These are phyloP conservation scores for Colletotrichum salicis DNA, from an alignment of 2,329 filamentous ascomycete genomes.

Conservation along the genomic window DNA sequence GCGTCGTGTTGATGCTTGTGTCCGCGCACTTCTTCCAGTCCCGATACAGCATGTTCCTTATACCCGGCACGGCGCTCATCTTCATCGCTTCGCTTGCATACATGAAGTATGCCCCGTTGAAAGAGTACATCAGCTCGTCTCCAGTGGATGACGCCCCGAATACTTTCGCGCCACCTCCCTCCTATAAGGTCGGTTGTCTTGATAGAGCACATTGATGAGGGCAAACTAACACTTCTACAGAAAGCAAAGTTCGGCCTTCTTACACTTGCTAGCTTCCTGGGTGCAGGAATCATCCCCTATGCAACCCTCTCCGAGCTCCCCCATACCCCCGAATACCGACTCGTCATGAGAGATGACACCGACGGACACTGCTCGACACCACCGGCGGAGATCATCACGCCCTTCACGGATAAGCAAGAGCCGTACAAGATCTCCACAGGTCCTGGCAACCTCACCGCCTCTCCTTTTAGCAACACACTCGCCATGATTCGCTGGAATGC, in stretches of 20 bases:
- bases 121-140: slow-evolving; percentile 18
- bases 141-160: not conserved
- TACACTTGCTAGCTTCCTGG: slow-evolving; percentile 20
- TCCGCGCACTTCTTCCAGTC: slow-evolving; percentile 41
- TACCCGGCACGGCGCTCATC: slow-evolving; percentile 43
- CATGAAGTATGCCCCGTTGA: slow-evolving; percentile 39
- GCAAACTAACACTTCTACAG: not conserved
- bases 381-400: slow-evolving; percentile 11
- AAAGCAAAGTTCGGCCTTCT: slow-evolving; percentile 27
- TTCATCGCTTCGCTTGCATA: slow-evolving; percentile 44
- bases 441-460: slow-evolving; percentile 33
- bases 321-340: slow-evolving; percentile 31
- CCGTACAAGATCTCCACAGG: slow-evolving; percentile 18
- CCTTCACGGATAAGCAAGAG: slow-evolving; percentile 21
- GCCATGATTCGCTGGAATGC: slow-evolving; percentile 44
- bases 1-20: slow-evolving; percentile 42
- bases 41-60: slow-evolving; percentile 38
- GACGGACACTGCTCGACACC: slow-evolving; percentile 20
- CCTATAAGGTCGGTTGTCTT: not conserved
- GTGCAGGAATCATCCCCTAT: slow-evolving; percentile 34
- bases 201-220: not conserved
- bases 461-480: slow-evolving; percentile 43
- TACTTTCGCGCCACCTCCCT: not conserved
- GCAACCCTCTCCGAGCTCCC: slow-evolving; percentile 30
- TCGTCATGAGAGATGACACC: slow-evolving; percentile 28